Base-by-base conservation (phyloP, 1,284 basidiomycete genomes). In the Cutaneotrichosporon sp. region DNA sequence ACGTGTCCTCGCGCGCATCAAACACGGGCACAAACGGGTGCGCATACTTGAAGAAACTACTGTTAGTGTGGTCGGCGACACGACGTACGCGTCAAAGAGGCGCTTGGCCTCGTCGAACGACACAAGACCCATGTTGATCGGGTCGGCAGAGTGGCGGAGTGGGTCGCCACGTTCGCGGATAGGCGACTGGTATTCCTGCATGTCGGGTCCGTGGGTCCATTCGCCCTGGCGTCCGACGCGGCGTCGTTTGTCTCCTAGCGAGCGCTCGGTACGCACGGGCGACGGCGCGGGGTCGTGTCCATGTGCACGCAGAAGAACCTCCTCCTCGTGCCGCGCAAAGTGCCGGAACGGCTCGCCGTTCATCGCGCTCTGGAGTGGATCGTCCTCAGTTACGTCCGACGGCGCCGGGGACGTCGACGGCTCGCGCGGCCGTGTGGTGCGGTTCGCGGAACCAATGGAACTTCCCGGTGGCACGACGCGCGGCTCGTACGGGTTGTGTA, bases 21-120 rank as follows among this genome's bases (percentile, higher is more conserved):
- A 58, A 63, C 5, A 68, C 56, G 4, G 66, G 66, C 36, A 64
- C 59, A 46, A 62, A 68, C 12, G 56, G 53, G 46, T 64, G 61
- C 9, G 63, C 61, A 20, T 58, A 60, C 17, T 58, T 44, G 54
- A 61, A 66, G 56, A 64, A 68, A 10, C 66, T 65, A 35, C 9
- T 1, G 45, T 50, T 10, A 49, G 34, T 20, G 30, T 26, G 21
- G 30, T 17, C 9, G 5, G 7, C n/a, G 34, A 3, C 8, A 4
- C n/a, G 17, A 49, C 64, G 50, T 33, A 66, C 58, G 56, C 49
- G 4, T 56, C 50, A 42, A 60, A 62, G 4, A 62, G 52, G 8
- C 49, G 41, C 17, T 38, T 41, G 4, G 56, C 63, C 15, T 60
- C 58, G 8, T 40, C 52, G 35, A 61, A 60, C 4, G 55, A 42